Evolutionary conservation across 2,329 filamentous ascomycete species (phyloP), one percentile per base, ranked within the genome.

Genomic region (Penicillium sp.): DNA sequence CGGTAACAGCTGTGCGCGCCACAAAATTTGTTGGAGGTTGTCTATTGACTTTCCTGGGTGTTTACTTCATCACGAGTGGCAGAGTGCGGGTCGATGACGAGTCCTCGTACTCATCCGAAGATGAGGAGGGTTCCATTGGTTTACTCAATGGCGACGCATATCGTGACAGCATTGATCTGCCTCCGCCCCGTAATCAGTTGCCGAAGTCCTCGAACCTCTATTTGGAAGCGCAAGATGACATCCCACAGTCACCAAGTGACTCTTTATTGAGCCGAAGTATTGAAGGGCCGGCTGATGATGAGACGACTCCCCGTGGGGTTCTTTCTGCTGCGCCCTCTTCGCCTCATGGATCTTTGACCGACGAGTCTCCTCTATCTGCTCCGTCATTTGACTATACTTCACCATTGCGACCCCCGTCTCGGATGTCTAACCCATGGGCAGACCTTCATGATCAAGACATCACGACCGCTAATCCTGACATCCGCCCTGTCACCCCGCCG

Each of bases 61-160:
- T 99, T n/a, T 97, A 93, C 71, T 80, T 96, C 58, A 96, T 99
- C 64, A 97, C 93, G 1, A 95, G 87, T 62, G 90, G 89, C 46
- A 80, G 91, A 58, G 75, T 80, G 42, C 73, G 70, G 12, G 72
- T 77, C 10, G 79, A 72, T 25, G 80, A 83, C 37, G 80, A 81
- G 30, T 75, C 82, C 13, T 82, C 86, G 55, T 84, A 85, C 58
- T 82, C 80, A 11, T 84, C 86, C 42, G 78, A 80, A 31, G 76
- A 80, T 35, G 83, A 86, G 61, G 83, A 86, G 63, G 78, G 77
- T 56, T 72, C 64, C 40, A 73, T 72, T 61, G 70, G 69, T 45
- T 61, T 72, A 53, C 50, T 69, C 49, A 59, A 67, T 57, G 67
- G 66, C 30, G 71, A 75, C 46, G 58, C 60, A 10, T 72, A 72